phyloP scores from a whole-genome alignment of 106 monocot species.

The Acanthochlamys bracteata region DNA sequence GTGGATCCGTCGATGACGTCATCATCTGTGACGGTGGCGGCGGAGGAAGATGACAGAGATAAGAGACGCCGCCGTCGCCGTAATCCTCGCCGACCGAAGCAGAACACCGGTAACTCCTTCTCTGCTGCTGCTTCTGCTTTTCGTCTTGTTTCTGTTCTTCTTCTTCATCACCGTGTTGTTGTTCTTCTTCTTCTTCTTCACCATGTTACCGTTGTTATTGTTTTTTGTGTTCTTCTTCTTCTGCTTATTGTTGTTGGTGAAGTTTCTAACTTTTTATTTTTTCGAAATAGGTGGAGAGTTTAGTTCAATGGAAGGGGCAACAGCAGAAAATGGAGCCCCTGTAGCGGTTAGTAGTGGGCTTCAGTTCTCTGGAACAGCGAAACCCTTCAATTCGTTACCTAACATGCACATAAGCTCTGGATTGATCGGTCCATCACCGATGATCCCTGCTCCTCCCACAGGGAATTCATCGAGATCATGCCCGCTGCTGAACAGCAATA shows the following conservation, averaged over 20 bases:
- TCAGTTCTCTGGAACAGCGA: background rate
- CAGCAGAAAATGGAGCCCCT: constrained; percentile 2
- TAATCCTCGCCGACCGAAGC: constrained; percentile 35
- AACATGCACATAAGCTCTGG: constrained; percentile 14
- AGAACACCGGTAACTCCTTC: no score
- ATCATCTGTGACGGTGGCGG: constrained; percentile 23
- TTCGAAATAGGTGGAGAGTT: constrained; percentile 21
- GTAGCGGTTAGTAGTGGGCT: constrained; percentile 10
- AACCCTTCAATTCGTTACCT: constrained; percentile 45
- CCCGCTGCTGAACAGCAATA: constrained; percentile 20
- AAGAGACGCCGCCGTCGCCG: constrained; percentile 30
- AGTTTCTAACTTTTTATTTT: no score
- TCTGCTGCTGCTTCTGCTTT: no score
- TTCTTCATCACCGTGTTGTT: background rate
- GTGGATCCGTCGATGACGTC: no score
- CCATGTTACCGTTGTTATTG: background rate
- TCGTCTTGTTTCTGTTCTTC: background rate
- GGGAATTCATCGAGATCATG: constrained; percentile 28
- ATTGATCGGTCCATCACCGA: background rate
- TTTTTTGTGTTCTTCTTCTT: background rate
- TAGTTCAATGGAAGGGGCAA: constrained; percentile 13
- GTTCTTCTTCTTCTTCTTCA: background rate
- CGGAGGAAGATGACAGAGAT: constrained; percentile 34
- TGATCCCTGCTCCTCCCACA: no score
- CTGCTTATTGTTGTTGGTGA: no score